Evolutionary conservation across 2,329 filamentous ascomycete species (phyloP), one percentile per base, ranked within the genome.

Genomic region (Botrytis fragariae): DNA sequence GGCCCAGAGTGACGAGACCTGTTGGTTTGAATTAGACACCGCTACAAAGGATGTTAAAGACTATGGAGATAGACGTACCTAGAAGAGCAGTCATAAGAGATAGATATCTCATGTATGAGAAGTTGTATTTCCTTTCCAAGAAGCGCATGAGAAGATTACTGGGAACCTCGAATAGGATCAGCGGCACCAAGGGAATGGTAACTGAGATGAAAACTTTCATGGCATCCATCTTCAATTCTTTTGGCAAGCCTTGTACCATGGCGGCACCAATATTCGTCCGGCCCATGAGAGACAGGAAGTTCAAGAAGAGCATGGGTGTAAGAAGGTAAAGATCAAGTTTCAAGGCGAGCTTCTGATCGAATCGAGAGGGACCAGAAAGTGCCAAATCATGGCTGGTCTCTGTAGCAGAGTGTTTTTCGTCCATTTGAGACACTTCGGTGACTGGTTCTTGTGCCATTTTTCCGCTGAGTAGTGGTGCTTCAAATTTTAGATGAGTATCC

Each of bases 171-270:
- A 76, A 77, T 2, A 75, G 37, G 73, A 85, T 82, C 75, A 85
- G 85, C 0, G 83, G 82, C 57, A 85, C 76, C 1, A 87, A 80
- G 22, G 86, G 84, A 39, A 80, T 77, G 0, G 80, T 78, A 74
- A 87, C 74, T 79, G 48, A 74, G 25, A 78, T 51, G n/a, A 79
- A 79, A 25, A 79, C 74, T 65, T 78, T 73, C 72, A 75, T 76
- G 37, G 75, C 71, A 57, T 75, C 75, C 29, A 79, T 73, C 37
- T 77, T 74, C 29, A 80, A 74, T 29, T 80, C 78, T 20, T 76
- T 70, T 32, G 78, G 78, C 25, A 80, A 69, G 18, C 74, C 65
- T 51, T 80, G 73, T 54, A 74, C 68, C 71, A 74, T 70, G 32
- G 71, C 73, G 20, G 71, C 67, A 45, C 73, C 73, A 25, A 74